Evolutionary conservation across 805 yeast genomes (phyloP).

Genomic region (Phaffomyces antillensis): DNA sequence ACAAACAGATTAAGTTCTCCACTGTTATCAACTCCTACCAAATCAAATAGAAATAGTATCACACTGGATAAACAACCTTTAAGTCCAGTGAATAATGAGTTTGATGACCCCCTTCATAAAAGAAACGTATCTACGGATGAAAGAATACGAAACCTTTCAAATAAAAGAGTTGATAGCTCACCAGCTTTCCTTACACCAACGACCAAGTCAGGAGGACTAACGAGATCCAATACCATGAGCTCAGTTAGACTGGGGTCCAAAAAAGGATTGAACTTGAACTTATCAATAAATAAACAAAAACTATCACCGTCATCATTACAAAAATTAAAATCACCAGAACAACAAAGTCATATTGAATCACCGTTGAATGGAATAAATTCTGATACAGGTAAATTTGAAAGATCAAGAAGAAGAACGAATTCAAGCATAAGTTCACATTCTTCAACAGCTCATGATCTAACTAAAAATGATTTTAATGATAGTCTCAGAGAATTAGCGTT

Average conservation of each 20-base stretch:
- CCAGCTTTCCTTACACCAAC: neutral
- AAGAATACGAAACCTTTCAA: neutral
- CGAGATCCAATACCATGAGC: constrained; percentile 20
- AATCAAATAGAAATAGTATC: constrained; percentile 18
- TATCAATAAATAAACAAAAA: constrained; percentile 12
- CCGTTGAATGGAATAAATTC: neutral
- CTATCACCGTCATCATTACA: neutral
- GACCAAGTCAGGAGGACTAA: constrained; percentile 1
- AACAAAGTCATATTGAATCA: neutral
- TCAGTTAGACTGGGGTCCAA: constrained; percentile 14
- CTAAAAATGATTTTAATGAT: constrained; percentile 38
- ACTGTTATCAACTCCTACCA: constrained; percentile 21
- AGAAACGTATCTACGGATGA: constrained; percentile 1
- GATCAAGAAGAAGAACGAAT: constrained; percentile 17
- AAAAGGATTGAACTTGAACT: constrained; percentile 20
- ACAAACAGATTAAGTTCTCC: constrained; percentile 12
- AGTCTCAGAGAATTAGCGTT: constrained; percentile 55
- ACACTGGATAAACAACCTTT: constrained; percentile 20
- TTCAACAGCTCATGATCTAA: constrained; percentile 6
- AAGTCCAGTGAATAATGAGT: neutral
- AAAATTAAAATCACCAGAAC: constrained; percentile 10
- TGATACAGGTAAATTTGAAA: neutral
- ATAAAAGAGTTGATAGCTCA: constrained; percentile 2
- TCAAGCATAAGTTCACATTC: constrained; percentile 12
- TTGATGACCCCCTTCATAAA: neutral